Conservation (phyloP, 441 rosid genomes). For the Adansonia grandidieri region DNA sequence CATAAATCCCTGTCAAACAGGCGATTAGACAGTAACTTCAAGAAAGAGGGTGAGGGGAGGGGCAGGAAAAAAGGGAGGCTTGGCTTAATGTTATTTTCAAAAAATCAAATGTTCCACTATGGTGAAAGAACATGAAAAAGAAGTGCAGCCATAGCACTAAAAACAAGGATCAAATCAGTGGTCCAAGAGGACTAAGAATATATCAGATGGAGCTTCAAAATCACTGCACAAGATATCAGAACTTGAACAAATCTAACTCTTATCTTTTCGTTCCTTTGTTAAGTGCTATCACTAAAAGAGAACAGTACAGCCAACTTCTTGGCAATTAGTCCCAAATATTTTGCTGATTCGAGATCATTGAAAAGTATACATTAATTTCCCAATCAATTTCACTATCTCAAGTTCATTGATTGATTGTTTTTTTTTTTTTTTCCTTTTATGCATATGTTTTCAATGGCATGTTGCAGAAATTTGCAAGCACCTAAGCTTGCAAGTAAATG, state of each 20-base stretch:
- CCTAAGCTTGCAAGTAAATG: neutral
- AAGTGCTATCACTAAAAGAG: neutral
- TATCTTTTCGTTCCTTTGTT: neutral
- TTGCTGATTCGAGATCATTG: neutral
- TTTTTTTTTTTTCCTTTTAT: neutral
- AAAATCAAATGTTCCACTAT: neutral
- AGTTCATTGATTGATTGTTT: neutral
- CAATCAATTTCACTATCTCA: neutral
- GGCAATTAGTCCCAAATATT: neutral
- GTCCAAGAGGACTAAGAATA: neutral
- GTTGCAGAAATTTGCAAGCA: neutral
- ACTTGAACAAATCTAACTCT: neutral
- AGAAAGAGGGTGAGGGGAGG: neutral
- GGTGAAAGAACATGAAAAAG: neutral
- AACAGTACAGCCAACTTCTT: neutral
- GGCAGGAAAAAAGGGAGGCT: neutral
- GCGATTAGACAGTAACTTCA: neutral
- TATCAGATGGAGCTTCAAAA: slow-evolving; percentile 7
- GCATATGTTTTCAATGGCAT: neutral
- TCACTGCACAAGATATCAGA: neutral
- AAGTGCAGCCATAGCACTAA: neutral
- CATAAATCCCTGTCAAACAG: slow-evolving; percentile 13
- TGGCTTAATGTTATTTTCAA: neutral
- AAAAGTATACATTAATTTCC: neutral
- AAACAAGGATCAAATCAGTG: slow-evolving; percentile 6